phyloP scores from a whole-genome alignment of 2,329 filamentous ascomycete genomes.

The Pseudopyricularia javanii region DNA sequence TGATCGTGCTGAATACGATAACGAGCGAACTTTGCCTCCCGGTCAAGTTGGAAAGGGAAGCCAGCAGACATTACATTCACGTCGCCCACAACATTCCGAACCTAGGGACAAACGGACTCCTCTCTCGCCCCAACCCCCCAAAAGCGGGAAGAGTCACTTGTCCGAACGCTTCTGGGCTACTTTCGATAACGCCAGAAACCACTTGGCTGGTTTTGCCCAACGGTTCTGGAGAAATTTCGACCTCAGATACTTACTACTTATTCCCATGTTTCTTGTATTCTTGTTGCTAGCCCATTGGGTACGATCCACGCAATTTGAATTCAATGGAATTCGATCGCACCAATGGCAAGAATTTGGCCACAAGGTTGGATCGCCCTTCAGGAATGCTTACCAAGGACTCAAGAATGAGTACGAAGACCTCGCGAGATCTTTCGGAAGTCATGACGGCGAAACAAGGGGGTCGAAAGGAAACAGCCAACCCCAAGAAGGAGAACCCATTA shows the following conservation, averaged over 20 bases:
- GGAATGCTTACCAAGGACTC: background rate
- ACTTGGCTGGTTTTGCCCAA: background rate
- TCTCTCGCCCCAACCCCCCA: background rate
- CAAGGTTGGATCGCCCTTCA: conserved; percentile 8
- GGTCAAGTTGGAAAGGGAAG: no score
- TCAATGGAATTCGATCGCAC: conserved; percentile 12
- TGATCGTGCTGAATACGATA: no score
- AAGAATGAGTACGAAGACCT: conserved; percentile 13
- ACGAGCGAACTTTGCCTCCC: no score
- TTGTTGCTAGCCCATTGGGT: background rate
- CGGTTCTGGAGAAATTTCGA: background rate
- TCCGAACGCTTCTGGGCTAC: background rate
- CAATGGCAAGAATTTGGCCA: conserved; percentile 9
- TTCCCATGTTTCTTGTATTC: background rate
- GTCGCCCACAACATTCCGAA: no score
- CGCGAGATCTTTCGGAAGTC: conserved; percentile 7
- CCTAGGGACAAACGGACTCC: background rate
- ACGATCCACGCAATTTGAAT: conserved; percentile 5
- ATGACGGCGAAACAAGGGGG: no score
- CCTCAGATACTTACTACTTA: background rate
- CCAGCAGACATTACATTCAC: no score
- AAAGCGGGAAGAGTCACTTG: background rate
- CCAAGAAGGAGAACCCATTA: no score
- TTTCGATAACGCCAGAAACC: background rate
- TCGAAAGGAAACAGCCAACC: no score